phyloP scores from a whole-genome alignment of 495 filamentous ascomycete genomes.

The Aspergillus nidulans region DNA sequence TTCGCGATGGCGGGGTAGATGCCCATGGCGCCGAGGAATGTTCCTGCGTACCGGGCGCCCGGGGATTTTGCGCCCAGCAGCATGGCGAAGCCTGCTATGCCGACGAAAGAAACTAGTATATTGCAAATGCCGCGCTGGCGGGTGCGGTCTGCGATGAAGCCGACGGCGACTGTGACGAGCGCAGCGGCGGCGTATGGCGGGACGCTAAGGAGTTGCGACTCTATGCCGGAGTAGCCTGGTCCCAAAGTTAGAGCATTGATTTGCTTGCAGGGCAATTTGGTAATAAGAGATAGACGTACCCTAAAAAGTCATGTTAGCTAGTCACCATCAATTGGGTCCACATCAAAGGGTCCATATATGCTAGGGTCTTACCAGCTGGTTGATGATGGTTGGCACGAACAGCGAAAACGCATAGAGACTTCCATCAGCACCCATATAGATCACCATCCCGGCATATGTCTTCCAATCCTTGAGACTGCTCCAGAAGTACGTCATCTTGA shows the following conservation, averaged over 20 bases:
- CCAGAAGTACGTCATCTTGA: constrained; percentile 73
- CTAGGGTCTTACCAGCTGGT: constrained; percentile 37
- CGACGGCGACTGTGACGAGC: constrained; percentile 68
- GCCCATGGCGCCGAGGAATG: constrained; percentile 80
- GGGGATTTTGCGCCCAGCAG: constrained; percentile 57
- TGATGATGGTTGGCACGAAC: constrained; percentile 84
- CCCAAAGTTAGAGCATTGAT: background rate
- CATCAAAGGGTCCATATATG: background rate
- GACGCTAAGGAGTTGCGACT: constrained; percentile 76
- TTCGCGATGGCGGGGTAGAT: constrained; percentile 94
- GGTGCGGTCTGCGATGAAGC: constrained; percentile 76
- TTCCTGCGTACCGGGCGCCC: constrained; percentile 72
- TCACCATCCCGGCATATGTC: constrained; percentile 69
- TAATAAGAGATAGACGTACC: background rate
- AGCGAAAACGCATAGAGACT: constrained; percentile 87
- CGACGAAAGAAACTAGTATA: constrained; percentile 64
- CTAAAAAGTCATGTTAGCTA: background rate
- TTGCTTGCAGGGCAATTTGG: background rate
- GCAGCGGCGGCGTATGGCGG: constrained; percentile 86
- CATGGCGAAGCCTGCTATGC: constrained; percentile 76
- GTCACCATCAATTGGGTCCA: background rate
- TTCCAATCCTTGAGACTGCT: constrained; percentile 80
- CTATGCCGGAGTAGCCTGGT: constrained; percentile 64
- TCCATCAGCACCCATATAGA: constrained; percentile 70
- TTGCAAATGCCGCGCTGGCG: constrained; percentile 77